Evolutionary conservation across 768 basidiomycete genomes (phyloP).

Genomic region (Russula vinacea): DNA sequence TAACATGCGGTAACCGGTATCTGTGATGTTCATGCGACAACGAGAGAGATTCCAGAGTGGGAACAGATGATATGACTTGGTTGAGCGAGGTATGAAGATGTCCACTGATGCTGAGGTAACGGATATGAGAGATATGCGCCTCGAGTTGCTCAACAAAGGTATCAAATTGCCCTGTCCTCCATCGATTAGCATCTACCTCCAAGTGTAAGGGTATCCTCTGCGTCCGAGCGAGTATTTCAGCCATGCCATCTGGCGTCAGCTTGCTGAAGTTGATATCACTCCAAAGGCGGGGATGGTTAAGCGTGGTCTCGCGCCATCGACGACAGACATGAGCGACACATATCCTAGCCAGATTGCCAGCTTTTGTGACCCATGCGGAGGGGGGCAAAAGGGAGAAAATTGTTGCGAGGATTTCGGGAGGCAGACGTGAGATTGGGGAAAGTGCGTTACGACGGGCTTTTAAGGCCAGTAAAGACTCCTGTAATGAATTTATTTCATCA

Average conservation of each 20-base stretch:
- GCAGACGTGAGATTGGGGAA: slow-evolving; percentile 16
- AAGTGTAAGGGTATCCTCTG: slow-evolving; percentile 9
- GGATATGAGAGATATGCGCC: slow-evolving; percentile 7
- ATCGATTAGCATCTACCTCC: background rate
- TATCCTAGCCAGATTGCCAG: slow-evolving; percentile 1
- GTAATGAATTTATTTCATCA: slow-evolving; percentile 10
- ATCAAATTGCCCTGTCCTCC: background rate
- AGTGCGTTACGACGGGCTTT: slow-evolving; percentile 18
- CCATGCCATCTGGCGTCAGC: background rate
- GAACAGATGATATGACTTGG: background rate
- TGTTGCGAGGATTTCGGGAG: slow-evolving; percentile 1
- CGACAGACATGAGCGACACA: slow-evolving; percentile 22
- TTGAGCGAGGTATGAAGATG: background rate
- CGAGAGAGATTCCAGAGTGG: slow-evolving; percentile 4
- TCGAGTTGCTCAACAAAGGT: background rate
- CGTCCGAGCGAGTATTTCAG: slow-evolving; percentile 15
- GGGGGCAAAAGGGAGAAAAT: slow-evolving; percentile 17
- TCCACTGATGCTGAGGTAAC: slow-evolving; percentile 2
- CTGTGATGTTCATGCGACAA: background rate
- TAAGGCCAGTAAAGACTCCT: background rate
- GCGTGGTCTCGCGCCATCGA: slow-evolving; percentile 24
- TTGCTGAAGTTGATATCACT: slow-evolving; percentile 11
- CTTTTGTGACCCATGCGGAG: background rate
- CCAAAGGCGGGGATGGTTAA: slow-evolving; percentile 17
- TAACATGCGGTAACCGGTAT: too few species aligned